A percentile compares a stretch with the other conserved stretches of the same genome.
Evolutionary conservation across 257 asterid genomes (phyloP).

Genomic region (Petunia axillaris): DNA sequence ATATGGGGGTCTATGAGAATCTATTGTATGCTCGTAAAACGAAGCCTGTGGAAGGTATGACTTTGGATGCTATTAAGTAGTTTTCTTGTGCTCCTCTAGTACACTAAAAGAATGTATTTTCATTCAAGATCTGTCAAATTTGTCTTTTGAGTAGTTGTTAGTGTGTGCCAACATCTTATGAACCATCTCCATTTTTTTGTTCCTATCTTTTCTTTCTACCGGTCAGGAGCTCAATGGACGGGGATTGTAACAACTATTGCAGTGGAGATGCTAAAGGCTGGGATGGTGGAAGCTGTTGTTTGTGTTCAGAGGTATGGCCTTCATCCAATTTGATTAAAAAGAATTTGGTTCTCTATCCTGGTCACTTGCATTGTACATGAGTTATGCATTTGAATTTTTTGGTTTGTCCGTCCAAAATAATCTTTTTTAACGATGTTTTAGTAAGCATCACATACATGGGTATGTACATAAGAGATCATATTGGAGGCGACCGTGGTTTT

Average conservation of each 20-base stretch:
- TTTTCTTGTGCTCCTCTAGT: background rate
- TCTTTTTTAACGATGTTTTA: background rate
- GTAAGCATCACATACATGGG: background rate
- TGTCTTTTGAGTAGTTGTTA: background rate
- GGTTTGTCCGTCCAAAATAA: background rate
- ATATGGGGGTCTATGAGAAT: constrained; percentile 83
- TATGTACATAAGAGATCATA: background rate
- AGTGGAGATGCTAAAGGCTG: constrained; percentile 89
- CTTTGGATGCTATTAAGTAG: constrained; percentile 22
- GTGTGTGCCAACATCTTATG: background rate
- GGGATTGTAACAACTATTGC: constrained; percentile 99
- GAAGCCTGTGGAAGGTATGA: constrained; percentile 82
- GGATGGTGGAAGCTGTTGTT: constrained; percentile 94
- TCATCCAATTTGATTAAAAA: constrained; percentile 16
- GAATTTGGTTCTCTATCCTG: background rate
- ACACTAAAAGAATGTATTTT: background rate
- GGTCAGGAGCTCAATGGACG: constrained; percentile 98
- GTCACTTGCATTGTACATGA: background rate
- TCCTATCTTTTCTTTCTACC: background rate
- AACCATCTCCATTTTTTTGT: background rate
- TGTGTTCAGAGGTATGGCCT: constrained; percentile 84
- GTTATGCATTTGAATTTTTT: background rate
- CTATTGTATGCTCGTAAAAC: constrained; percentile 90
- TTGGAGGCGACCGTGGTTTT: background rate
- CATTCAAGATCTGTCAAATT: background rate